Conservation (phyloP, 2,329 filamentous ascomycete species). For the Cladosporium cucumerinum region DNA sequence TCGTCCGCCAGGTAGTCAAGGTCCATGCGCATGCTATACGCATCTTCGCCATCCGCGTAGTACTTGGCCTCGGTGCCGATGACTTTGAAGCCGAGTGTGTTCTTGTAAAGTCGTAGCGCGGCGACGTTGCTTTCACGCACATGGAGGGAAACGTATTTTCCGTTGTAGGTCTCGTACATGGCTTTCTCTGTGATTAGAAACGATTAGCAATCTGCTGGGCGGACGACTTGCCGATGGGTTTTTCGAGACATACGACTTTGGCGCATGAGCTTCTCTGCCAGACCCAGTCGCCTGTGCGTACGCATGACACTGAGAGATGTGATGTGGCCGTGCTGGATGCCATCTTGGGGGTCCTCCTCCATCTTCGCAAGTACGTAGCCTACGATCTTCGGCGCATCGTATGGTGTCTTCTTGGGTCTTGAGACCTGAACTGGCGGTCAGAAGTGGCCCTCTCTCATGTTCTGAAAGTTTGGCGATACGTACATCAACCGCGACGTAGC, state of each 20-base stretch:
- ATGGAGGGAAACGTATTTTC: constrained; percentile 90
- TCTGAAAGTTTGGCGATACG: constrained; percentile 23
- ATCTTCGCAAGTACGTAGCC: constrained; percentile 99
- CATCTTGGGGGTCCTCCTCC: constrained; percentile 94
- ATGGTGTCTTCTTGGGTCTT: constrained; percentile 69
- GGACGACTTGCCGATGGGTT: background rate
- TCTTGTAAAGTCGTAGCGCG: constrained; percentile 85
- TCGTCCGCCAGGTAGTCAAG: constrained; percentile 57
- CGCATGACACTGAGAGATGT: constrained; percentile 94
- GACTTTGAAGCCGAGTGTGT: constrained; percentile 84
- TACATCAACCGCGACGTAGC: constrained; percentile 88
- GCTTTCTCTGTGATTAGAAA: constrained; percentile 64
- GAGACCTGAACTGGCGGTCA: constrained; percentile 52
- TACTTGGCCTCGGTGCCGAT: constrained; percentile 86
- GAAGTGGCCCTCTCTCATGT: background rate
- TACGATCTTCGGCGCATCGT: constrained; percentile 94
- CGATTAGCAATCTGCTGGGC: background rate
- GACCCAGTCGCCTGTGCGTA: constrained; percentile 83
- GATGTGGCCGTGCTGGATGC: constrained; percentile 91
- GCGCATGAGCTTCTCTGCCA: constrained; percentile 96
- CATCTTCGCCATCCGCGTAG: constrained; percentile 97
- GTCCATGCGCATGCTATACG: constrained; percentile 89
- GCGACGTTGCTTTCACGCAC: constrained; percentile 92
- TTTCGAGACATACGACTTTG: constrained; percentile 72
- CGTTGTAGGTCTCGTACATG: constrained; percentile 93